These are phyloP conservation scores for Cenchrus americanus DNA, from an alignment of 176 grass and related monocot genomes.

Conservation along the genomic window DNA sequence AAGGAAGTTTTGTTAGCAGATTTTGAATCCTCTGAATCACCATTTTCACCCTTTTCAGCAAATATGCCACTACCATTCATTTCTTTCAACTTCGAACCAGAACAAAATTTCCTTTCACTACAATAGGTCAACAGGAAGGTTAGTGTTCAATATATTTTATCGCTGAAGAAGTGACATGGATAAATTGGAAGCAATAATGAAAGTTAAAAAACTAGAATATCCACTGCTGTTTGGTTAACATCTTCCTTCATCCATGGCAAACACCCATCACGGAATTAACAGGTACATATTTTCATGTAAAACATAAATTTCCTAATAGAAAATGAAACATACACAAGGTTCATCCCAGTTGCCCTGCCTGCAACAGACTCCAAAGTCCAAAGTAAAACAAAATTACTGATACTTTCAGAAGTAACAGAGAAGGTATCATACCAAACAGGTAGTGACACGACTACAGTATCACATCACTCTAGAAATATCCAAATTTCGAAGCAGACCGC, in stretches of 20 bases:
- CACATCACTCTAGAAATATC: conserved; percentile 11
- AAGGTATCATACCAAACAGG: conserved; percentile 22
- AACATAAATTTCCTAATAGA: background rate
- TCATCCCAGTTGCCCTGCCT: background rate
- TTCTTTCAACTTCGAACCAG: conserved; percentile 75
- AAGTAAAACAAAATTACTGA: background rate
- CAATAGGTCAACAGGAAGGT: conserved; percentile 33
- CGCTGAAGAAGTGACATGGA: background rate
- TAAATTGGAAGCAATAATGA: background rate
- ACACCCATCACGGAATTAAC: background rate
- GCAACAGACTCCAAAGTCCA: background rate
- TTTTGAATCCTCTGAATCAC: conserved; percentile 62
- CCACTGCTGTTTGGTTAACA: background rate
- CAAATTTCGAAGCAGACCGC: background rate
- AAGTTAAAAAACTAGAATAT: background rate
- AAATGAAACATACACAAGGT: background rate
- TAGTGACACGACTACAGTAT: background rate
- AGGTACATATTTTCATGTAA: background rate
- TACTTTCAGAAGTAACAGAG: background rate
- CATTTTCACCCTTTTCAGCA: conserved; percentile 50
- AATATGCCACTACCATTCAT: conserved; percentile 94
- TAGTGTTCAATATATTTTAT: conserved; percentile 26
- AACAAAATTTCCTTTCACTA: conserved; percentile 78
- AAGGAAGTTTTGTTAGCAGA: conserved; percentile 60
- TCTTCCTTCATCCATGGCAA: background rate